Evolutionary conservation across 2,329 filamentous ascomycete genomes (phyloP), one percentile per base, ranked within the genome.

Genomic region (Pezicula radicicola): DNA sequence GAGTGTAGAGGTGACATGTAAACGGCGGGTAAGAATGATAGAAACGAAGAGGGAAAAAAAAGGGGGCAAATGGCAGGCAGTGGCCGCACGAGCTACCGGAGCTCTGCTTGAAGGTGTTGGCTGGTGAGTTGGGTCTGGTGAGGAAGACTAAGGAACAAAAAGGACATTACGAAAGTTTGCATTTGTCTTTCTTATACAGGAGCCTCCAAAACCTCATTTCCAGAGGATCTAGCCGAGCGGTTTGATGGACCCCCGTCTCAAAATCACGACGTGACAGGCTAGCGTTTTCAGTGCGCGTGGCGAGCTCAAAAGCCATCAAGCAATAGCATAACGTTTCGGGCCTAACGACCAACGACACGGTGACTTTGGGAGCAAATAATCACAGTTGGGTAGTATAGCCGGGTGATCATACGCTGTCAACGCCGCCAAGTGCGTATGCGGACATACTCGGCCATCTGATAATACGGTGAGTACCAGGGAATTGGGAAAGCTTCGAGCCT

Each of bases 31-130:
- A 52, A 41, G 53, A 51, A 51, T 57, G 47, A 49, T 46, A 42
- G 13, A 48, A 54, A 50, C 41, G 51, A 49, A 57, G 50, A 51
- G 42, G 55, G 51, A 58, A 53, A 56, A 56, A 51, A 36, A 39
- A 52, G 55, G 43, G 36, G 49, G 53, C 50, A 56, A 62, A 58
- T 56, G 60, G 50, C 52, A 42, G 54, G 53, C 44, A 45, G 43
- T 44, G 56, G 56, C 53, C 54, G 60, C 59, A 63, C 58, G 66
- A 64, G 63, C 75, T 78, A 68, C 74, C 74, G 70, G 76, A 77
- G 75, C 72, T 74, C 69, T 72, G 72, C 67, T 68, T 67, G 44
- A 55, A 50, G 50, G 48, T 46, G 58, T 58, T 50, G 59, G 56
- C 54, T 53, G 55, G 53, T 49, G 53, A 52, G 50, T 55, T 64